Percentiles rank a stretch among this genome's conserved stretches.
Evolutionary conservation across 768 basidiomycete species (phyloP).

Genomic region (Lepiota subincarnata): DNA sequence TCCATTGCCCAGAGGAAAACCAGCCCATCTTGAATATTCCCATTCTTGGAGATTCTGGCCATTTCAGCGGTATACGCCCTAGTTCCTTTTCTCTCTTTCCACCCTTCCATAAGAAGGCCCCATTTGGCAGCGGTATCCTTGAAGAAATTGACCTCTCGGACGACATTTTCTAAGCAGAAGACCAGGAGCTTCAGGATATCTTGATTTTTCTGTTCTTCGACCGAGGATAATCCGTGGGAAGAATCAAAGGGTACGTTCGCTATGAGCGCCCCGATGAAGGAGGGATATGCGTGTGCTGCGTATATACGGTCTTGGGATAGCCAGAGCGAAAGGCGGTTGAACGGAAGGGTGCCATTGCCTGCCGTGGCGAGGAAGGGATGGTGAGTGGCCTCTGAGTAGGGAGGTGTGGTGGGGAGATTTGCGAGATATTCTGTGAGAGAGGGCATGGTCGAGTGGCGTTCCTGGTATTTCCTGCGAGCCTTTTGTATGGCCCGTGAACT

Average conservation of each 20-base stretch:
- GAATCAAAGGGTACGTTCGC: slow-evolving; percentile 50
- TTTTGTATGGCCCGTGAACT: too few relatives aligned
- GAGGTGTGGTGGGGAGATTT: slow-evolving; percentile 27
- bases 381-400: slow-evolving; percentile 45
- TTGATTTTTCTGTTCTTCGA: slow-evolving; percentile 32
- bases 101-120: slow-evolving; percentile 41
- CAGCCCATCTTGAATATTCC: slow-evolving; percentile 55
- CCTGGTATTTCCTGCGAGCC: too few relatives aligned
- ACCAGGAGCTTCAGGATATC: slow-evolving; percentile 45
- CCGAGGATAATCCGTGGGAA: slow-evolving; percentile 25
- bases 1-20: slow-evolving; percentile 82
- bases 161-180: slow-evolving; percentile 53
- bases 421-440: slow-evolving; percentile 33
- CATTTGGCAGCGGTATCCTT: slow-evolving; percentile 41
- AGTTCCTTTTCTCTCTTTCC: slow-evolving; percentile 56
- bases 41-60: slow-evolving; percentile 43
- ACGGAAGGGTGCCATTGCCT: slow-evolving; percentile 45
- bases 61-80: slow-evolving; percentile 72
- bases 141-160: slow-evolving; percentile 58
- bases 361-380: slow-evolving; percentile 61
- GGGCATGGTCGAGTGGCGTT: not conserved
- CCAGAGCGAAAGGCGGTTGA: slow-evolving; percentile 51
- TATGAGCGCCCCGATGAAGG: slow-evolving; percentile 65
- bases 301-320: slow-evolving; percentile 73
- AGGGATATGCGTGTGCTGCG: slow-evolving; percentile 70